Percentiles rank a stretch among this genome's conserved stretches.
Conservation (phyloP, 495 filamentous ascomycete genomes). For the Choiromyces venosus region DNA sequence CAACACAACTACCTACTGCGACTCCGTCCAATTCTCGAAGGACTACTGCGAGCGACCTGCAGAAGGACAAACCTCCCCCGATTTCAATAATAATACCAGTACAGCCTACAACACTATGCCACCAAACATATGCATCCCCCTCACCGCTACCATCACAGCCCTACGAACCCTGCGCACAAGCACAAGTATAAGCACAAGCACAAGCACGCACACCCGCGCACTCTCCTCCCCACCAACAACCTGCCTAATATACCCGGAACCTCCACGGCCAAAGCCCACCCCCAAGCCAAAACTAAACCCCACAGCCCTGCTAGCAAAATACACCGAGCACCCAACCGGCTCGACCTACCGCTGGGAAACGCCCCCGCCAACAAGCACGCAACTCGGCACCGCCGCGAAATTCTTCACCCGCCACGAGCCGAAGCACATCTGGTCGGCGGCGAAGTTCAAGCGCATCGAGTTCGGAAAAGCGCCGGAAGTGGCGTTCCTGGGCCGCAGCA, state of each 20-base stretch:
- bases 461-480: conserved; percentile 57
- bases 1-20: too few relatives aligned
- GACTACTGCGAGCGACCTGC: not conserved
- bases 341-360: conserved; percentile 41
- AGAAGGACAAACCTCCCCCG: not conserved
- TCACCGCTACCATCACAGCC: not conserved
- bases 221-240: not conserved
- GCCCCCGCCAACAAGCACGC: conserved; percentile 47
- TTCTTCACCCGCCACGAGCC: conserved; percentile 62
- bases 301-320: conserved; percentile 2
- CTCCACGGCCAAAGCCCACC: not conserved
- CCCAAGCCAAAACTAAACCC: not conserved
- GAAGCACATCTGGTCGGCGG: conserved; percentile 62
- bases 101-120: not conserved
- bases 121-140: not conserved
- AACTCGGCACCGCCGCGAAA: conserved; percentile 54
- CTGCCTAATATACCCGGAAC: not conserved
- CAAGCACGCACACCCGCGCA: not conserved
- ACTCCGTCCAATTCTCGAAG: too few relatives aligned
- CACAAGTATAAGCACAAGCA: too few relatives aligned
- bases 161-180: not conserved
- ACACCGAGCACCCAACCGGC: conserved; percentile 8
- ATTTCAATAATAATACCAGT: not conserved
- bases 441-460: conserved; percentile 63
- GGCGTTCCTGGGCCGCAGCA: conserved; percentile 76